phyloP scores from a whole-genome alignment of 2,329 filamentous ascomycete species.

The Hypoxylon rubiginosum region DNA sequence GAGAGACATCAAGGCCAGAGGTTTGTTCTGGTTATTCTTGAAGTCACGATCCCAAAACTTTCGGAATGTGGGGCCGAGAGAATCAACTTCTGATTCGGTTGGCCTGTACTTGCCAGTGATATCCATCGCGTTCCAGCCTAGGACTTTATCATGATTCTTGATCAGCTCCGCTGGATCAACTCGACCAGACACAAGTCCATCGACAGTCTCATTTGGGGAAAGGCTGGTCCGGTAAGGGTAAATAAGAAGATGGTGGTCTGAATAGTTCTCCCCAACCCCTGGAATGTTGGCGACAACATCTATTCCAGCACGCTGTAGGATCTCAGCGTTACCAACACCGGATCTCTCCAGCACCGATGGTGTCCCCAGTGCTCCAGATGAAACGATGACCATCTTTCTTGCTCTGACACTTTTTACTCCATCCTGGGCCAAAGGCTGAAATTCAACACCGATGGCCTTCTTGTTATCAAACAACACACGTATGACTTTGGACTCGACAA shows the following conservation, averaged over 20 bases:
- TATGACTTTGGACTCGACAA: conserved; percentile 64
- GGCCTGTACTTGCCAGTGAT: too few relatives aligned
- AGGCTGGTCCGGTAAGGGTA: conserved; percentile 59
- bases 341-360: conserved; percentile 65
- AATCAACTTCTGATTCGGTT: too few relatives aligned
- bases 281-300: conserved; percentile 57
- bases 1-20: too few relatives aligned
- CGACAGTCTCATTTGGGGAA: conserved; percentile 4
- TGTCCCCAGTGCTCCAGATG: conserved; percentile 57
- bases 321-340: conserved; percentile 60
- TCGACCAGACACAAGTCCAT: too few relatives aligned
- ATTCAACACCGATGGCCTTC: conserved; percentile 35
- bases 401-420: too few relatives aligned
- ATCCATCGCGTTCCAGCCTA: too few relatives aligned
- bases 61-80: too few relatives aligned
- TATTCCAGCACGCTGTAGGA: conserved; percentile 56
- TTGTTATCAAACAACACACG: conserved; percentile 33
- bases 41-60: too few relatives aligned
- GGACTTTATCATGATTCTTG: too few relatives aligned
- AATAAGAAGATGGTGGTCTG: conserved; percentile 63
- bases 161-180: too few relatives aligned
- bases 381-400: conserved; percentile 57
- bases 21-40: too few relatives aligned
- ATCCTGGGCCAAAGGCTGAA: conserved; percentile 4
- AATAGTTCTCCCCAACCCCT: conserved; percentile 62